Base-by-base conservation (phyloP, 352 stramenopile genomes). In the Globisporangium takayamanum region DNA sequence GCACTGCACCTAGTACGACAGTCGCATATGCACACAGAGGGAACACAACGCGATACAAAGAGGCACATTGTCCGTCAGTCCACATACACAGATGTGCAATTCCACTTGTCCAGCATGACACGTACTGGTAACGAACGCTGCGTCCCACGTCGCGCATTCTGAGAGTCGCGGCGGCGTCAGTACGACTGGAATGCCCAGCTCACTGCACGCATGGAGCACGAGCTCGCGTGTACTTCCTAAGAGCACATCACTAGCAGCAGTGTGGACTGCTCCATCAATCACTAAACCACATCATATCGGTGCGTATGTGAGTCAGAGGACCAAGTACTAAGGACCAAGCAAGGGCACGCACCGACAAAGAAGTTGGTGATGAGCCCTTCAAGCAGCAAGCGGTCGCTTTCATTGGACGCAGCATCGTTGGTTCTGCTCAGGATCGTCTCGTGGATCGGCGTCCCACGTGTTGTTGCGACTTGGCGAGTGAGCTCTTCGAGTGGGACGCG, bases 321-420 rank as follows among this genome's bases (percentile, higher is more conserved):
- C 46, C 15, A 20, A 56, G 3, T 25, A 60, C 5, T 8, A 39
- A 8, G 4, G 4, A 11, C 33, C 33, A 39, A 8, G 33, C 6
- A 22, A 33, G 14, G 22, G 15, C 5, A 69, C 72, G 25, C 61
- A 92, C 82, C 65, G 50, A 89, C 75, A 50, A 88, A 94, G 36
- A 94, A 85, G 57, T 94, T 94, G 53, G 78, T 86, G 51, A 88
- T 79, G 22, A 91, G 63, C 14, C 84, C 84, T 74, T 94, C 84
- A 37, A 91, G 67, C 36, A 94, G 64, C 47, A 73, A 47, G 16
- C 41, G 56, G 33, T 84, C 72, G 14, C 55, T 60, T 12, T 45
- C 63, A 33, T 33, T 33, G 28, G 28, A 33, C 28, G 2, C 28
- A 3, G 28, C 28, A 4, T 46, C 45, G 8, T 53, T 50, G 7